These are phyloP conservation scores for Pseudoscleropodium purum DNA, from an alignment of 225 moss, liverwort and hornwort genomes.

Conservation along the genomic window DNA sequence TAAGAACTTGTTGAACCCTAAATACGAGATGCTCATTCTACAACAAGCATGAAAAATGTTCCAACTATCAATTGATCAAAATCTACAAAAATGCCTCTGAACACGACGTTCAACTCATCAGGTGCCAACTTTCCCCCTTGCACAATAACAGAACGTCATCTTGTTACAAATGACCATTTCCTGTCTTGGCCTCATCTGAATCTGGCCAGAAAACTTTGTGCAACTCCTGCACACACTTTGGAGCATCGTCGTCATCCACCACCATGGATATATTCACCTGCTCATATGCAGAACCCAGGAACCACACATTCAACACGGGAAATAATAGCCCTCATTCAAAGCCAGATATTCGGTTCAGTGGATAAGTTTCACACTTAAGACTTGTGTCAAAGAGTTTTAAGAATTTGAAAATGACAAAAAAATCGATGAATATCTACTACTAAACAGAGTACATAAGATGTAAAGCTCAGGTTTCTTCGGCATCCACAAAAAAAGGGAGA, in stretches of 20 bases:
- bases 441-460: neutral
- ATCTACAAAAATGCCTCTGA: constrained; percentile 25
- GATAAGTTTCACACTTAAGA: neutral
- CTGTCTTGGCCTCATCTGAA: neutral
- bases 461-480: neutral
- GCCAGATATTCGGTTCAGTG: neutral
- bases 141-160: neutral
- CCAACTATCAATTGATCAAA: neutral
- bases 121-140: neutral
- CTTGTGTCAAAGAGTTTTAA: neutral
- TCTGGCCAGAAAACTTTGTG: constrained; percentile 75
- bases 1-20: neutral
- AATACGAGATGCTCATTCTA: neutral
- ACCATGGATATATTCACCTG: constrained; percentile 94
- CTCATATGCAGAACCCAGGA: neutral
- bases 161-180: constrained; percentile 20
- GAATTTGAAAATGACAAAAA: neutral
- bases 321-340: neutral
- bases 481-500: neutral
- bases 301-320: neutral
- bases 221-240: constrained; percentile 59
- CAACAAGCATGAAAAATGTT: neutral
- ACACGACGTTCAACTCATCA: neutral
- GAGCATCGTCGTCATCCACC: constrained; percentile 77
- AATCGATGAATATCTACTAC: neutral